Conservation (phyloP, 139 green algal genomes). For the Picochlorum sp. region DNA sequence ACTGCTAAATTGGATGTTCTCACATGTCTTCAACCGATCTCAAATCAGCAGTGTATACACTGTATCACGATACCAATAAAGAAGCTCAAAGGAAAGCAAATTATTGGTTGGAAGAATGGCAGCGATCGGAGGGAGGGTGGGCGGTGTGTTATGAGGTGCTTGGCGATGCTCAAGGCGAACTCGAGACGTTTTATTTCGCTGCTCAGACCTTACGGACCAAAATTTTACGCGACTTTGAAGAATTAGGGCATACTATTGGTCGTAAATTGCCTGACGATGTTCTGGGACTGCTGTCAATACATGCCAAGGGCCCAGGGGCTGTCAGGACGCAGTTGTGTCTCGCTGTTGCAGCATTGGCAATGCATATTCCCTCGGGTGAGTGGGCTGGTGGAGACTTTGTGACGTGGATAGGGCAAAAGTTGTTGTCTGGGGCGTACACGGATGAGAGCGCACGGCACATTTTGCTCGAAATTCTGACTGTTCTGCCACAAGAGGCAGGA, state of each 20-base stretch:
- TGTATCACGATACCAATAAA: conserved; percentile 63
- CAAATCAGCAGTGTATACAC: conserved; percentile 61
- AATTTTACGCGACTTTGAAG: conserved; percentile 85
- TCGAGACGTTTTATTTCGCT: conserved; percentile 79
- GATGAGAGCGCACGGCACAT: conserved; percentile 37
- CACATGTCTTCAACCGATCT: conserved; percentile 26
- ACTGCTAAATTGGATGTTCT: neutral
- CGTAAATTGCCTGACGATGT: conserved; percentile 60
- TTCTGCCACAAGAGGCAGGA: conserved; percentile 79
- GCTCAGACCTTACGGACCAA: conserved; percentile 87
- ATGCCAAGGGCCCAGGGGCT: conserved; percentile 32
- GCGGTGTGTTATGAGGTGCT: conserved; percentile 60
- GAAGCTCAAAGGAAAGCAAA: conserved; percentile 51
- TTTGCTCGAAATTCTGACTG: conserved; percentile 80
- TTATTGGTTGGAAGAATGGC: conserved; percentile 75
- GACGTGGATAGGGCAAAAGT: conserved; percentile 28
- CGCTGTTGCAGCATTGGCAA: conserved; percentile 64
- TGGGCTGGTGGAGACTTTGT: conserved; percentile 47
- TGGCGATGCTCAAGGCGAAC: conserved; percentile 42
- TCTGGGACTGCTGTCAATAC: conserved; percentile 60
- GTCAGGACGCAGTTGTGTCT: conserved; percentile 85
- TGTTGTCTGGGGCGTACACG: conserved; percentile 25
- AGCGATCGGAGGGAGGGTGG: conserved; percentile 63
- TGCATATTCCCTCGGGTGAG: conserved; percentile 52
- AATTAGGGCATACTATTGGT: conserved; percentile 58